A percentile compares a stretch with the other conserved stretches of the same genome.
Conservation (phyloP, 768 basidiomycete species). For the Leucocoprinus leucothites region DNA sequence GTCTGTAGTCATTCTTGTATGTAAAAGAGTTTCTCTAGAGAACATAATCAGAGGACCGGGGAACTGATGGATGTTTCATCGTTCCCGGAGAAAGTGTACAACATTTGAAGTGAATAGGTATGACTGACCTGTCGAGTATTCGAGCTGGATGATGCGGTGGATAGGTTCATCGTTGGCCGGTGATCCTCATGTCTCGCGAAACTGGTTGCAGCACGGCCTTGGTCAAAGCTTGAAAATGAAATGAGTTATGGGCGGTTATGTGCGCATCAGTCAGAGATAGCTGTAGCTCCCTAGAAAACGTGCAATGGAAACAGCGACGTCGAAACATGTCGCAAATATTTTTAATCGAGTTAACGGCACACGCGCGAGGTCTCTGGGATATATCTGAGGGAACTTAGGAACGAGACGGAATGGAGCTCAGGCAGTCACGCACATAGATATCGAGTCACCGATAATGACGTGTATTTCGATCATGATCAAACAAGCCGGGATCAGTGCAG, state of each 20-base stretch:
- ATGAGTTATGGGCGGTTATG: neutral
- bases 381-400: too few relatives aligned
- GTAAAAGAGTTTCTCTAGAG: neutral
- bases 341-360: neutral
- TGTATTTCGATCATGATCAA: too few relatives aligned
- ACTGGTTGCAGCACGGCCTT: neutral
- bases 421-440: too few relatives aligned
- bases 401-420: too few relatives aligned
- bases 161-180: too few relatives aligned
- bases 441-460: too few relatives aligned
- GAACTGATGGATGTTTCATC: neutral
- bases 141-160: too few relatives aligned
- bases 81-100: too few relatives aligned
- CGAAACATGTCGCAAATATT: neutral
- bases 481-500: too few relatives aligned
- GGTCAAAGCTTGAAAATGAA: neutral
- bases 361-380: too few relatives aligned
- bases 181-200: neutral
- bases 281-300: neutral
- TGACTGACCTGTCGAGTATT: too few relatives aligned
- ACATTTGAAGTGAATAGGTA: too few relatives aligned
- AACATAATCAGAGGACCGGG: neutral
- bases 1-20: conserved; percentile 5
- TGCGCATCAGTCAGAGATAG: neutral
- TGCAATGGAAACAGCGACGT: neutral